These are phyloP conservation scores for Cenococcum geophilum DNA, from an alignment of 495 filamentous ascomycete genomes.

Conservation along the genomic window DNA sequence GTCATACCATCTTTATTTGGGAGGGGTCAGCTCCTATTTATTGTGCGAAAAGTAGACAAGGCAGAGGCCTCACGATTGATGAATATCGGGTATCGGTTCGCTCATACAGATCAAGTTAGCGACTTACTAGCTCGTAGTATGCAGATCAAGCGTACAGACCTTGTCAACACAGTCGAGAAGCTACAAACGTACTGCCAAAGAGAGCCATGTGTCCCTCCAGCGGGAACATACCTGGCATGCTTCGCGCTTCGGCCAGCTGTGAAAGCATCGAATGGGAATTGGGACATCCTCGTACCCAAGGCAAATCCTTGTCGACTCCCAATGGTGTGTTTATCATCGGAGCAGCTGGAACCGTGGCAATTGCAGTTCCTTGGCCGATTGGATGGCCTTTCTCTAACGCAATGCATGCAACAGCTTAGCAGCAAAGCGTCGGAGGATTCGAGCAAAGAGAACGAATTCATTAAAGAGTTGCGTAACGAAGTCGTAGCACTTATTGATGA, in stretches of 20 bases:
- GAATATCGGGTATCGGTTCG: constrained; percentile 70
- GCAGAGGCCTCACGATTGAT: constrained; percentile 56
- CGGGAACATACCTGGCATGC: constrained; percentile 68
- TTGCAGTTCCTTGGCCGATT: constrained; percentile 46
- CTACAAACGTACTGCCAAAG: constrained; percentile 56
- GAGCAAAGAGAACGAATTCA: constrained; percentile 39
- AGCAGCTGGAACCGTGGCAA: constrained; percentile 54
- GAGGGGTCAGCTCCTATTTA: constrained; percentile 71
- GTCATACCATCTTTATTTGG: constrained; percentile 41
- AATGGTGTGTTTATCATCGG: constrained; percentile 52
- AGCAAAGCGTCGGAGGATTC: constrained; percentile 34
- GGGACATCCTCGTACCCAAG: constrained; percentile 67
- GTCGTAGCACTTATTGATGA: constrained; percentile 42
- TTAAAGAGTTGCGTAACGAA: constrained; percentile 39
- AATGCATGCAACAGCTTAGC: constrained; percentile 47
- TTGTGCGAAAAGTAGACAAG: constrained; percentile 60
- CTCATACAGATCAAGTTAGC: constrained; percentile 60
- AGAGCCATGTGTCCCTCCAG: constrained; percentile 45
- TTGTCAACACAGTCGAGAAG: constrained; percentile 51
- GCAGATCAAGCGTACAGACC: constrained; percentile 54
- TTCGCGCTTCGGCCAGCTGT: constrained; percentile 63
- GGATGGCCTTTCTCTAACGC: constrained; percentile 52
- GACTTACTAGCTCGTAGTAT: constrained; percentile 61
- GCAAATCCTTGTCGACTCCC: constrained; percentile 62
- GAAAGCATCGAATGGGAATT: constrained; percentile 45